Evolutionary conservation across 257 asterid species (phyloP).

Genomic region (Nicotiana paniculata): DNA sequence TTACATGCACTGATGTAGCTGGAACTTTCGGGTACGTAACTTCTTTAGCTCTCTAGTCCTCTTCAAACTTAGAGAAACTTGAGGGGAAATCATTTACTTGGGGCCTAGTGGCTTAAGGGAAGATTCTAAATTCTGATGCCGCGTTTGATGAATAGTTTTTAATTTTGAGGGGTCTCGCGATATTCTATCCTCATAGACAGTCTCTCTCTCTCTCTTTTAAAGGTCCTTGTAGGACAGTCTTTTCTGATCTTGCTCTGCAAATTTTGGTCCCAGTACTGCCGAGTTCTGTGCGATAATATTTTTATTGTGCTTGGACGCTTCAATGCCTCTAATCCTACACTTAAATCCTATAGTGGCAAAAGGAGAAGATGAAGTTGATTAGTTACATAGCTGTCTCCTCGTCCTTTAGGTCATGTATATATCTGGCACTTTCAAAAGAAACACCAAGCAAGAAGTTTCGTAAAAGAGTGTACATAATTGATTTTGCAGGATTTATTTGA

Average conservation of each 20-base stretch:
- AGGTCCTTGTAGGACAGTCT: not conserved
- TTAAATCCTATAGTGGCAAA: not conserved
- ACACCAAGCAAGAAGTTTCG: not conserved
- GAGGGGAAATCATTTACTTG: not conserved
- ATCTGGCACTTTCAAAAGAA: not conserved
- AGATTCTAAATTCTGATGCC: not conserved
- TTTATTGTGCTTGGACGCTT: not conserved
- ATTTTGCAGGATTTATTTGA: not conserved
- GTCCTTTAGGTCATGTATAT: not conserved
- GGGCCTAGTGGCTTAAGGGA: not conserved
- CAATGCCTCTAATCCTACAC: not conserved
- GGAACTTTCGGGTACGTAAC: conserved; percentile 87
- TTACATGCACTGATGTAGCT: conserved; percentile 76
- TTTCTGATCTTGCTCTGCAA: not conserved
- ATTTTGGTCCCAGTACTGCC: not conserved
- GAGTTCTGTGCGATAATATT: not conserved
- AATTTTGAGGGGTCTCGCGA: not conserved
- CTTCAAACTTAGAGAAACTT: not conserved
- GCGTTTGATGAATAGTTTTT: not conserved
- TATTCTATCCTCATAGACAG: not conserved
- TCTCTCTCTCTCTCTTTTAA: not conserved
- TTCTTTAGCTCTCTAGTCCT: conserved; percentile 9
- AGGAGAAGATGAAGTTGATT: not conserved
- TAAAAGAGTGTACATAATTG: not conserved
- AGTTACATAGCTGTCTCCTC: not conserved